Percentiles rank a stretch among this genome's conserved stretches.
Conservation (phyloP, 2,329 filamentous ascomycete species). For the Paramyrothecium sp. region DNA sequence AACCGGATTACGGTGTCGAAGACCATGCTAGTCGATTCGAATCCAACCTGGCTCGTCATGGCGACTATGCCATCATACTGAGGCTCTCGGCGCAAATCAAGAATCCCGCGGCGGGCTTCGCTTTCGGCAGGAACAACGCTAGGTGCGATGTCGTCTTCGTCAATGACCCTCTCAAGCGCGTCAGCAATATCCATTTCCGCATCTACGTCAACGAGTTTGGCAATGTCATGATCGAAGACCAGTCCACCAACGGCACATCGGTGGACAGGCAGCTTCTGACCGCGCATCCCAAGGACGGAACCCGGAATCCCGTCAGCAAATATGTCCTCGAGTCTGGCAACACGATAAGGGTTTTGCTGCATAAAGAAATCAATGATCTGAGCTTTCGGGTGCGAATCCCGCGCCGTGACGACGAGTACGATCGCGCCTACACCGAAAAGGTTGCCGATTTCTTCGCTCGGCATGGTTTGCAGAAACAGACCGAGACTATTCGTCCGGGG, state of each 20-base stretch:
- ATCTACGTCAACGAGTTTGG: conserved; percentile 88
- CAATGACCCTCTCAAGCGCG: conserved; percentile 65
- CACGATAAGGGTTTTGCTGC: conserved; percentile 67
- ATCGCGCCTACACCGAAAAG: conserved; percentile 66
- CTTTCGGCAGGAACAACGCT: conserved; percentile 74
- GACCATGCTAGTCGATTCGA: conserved; percentile 49
- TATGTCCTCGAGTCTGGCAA: conserved; percentile 72
- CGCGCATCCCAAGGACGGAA: conserved; percentile 32
- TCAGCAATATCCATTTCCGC: conserved; percentile 95
- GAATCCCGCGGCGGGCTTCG: conserved; percentile 70
- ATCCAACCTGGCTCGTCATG: conserved; percentile 42
- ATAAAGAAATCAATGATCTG: conserved; percentile 56
- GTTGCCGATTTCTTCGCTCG: conserved; percentile 62
- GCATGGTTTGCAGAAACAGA: conserved; percentile 29
- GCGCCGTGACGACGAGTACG: conserved; percentile 64
- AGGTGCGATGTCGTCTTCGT: conserved; percentile 72
- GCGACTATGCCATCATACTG: conserved; percentile 71
- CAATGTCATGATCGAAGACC: conserved; percentile 87
- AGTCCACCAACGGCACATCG: conserved; percentile 92
- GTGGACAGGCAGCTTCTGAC: conserved; percentile 72
- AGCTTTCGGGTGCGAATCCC: conserved; percentile 86
- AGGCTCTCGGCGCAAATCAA: conserved; percentile 74
- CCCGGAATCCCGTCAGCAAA: conserved; percentile 28
- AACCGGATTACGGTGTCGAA: conserved; percentile 49
- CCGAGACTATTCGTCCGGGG: conserved; percentile 46